Percentiles rank a stretch among this genome's conserved stretches.
Conservation (phyloP, 139 green algal genomes). For the Micractinium conductrix region DNA sequence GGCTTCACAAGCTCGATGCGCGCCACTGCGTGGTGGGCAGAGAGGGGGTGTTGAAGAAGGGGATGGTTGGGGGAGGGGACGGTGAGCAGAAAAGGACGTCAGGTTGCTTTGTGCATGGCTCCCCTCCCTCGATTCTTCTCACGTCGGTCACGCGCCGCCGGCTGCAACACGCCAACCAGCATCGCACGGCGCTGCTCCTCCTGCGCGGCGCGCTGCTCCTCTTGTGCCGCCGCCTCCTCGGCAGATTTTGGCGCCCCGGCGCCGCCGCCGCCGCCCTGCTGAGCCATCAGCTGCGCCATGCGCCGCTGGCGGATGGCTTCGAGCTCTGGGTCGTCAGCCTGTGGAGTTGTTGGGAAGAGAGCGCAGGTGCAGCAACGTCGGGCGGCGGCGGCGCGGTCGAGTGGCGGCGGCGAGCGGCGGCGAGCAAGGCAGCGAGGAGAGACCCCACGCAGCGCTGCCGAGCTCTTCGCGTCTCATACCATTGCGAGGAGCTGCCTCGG, state of each 20-base stretch:
- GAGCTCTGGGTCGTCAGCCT: slow-evolving; percentile 75
- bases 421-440: too few species aligned
- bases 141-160: slow-evolving; percentile 82
- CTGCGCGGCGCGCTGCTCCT: slow-evolving; percentile 49
- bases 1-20: slow-evolving; percentile 96
- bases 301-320: slow-evolving; percentile 85
- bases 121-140: slow-evolving; percentile 30
- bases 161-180: slow-evolving; percentile 78
- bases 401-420: too few species aligned
- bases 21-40: slow-evolving; percentile 63
- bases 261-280: slow-evolving; percentile 39
- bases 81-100: neutral
- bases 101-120: neutral
- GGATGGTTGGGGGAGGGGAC: too few species aligned
- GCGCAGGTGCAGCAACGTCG: too few species aligned
- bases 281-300: slow-evolving; percentile 83
- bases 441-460: too few species aligned
- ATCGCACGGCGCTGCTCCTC: slow-evolving; percentile 85
- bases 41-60: too few species aligned
- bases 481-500: too few species aligned
- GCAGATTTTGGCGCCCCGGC: neutral
- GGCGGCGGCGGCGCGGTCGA: too few species aligned
- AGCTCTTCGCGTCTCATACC: too few species aligned
- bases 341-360: too few species aligned
- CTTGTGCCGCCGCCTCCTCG: slow-evolving; percentile 41